These are phyloP conservation scores for Wallacemonas sp. DNA, from an alignment of 208 protist species.

Conservation along the genomic window DNA sequence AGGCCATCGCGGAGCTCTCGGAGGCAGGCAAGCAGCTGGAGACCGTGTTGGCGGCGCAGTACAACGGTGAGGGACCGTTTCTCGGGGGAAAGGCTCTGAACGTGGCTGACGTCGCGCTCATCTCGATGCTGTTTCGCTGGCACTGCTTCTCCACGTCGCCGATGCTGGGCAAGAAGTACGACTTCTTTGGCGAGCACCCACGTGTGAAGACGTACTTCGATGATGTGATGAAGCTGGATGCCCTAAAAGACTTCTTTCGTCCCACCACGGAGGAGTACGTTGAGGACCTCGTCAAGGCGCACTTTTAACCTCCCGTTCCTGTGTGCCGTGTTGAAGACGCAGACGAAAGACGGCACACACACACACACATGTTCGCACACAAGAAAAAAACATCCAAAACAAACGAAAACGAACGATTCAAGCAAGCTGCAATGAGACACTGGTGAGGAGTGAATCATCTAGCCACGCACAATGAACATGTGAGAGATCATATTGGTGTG, in stretches of 20 bases:
- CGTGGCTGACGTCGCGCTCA: slow-evolving; percentile 12
- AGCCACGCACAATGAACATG: too few species aligned
- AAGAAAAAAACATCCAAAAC: too few species aligned
- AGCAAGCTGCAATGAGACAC: too few species aligned
- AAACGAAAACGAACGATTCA: too few species aligned
- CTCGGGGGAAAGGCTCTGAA: background rate
- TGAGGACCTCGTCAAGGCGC: slow-evolving; percentile 12
- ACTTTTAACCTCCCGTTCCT: background rate
- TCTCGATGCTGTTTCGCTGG: slow-evolving; percentile 14
- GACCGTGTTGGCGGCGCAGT: background rate
- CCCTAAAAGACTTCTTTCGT: slow-evolving; percentile 9
- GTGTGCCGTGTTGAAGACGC: background rate
- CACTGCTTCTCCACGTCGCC: slow-evolving; percentile 5
- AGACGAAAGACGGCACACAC: background rate
- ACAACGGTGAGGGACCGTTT: slow-evolving; percentile 2
- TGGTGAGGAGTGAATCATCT: too few species aligned
- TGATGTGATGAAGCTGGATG: slow-evolving; percentile 8
- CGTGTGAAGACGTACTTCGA: slow-evolving; percentile 12
- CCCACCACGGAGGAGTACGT: slow-evolving; percentile 11
- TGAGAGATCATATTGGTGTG: too few species aligned
- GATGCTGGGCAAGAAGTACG: slow-evolving; percentile 10
- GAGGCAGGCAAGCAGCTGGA: slow-evolving; percentile 1
- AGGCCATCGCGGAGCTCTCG: background rate
- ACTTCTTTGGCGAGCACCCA: slow-evolving; percentile 14
- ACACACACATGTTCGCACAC: too few species aligned